A percentile compares a stretch with the other conserved stretches of the same genome.
These are phyloP conservation scores for Moesziomyces parantarcticus DNA, from an alignment of 1,284 basidiomycete species.

Conservation along the genomic window DNA sequence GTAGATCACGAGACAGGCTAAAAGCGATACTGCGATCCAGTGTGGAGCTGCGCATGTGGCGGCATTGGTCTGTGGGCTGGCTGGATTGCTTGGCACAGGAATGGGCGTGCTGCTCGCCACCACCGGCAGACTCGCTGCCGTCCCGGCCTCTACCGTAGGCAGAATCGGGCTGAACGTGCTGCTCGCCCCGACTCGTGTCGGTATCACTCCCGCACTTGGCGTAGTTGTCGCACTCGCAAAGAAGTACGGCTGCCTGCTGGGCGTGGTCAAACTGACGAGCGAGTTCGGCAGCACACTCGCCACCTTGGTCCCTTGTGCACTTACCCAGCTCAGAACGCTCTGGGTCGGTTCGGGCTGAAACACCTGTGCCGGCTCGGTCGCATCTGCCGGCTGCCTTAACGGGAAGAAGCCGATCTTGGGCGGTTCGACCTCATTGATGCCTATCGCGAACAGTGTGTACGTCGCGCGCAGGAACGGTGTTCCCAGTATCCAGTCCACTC, in stretches of 20 bases:
- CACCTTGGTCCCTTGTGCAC: slow-evolving; percentile 76
- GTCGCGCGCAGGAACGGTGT: slow-evolving; percentile 81
- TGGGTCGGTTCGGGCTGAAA: slow-evolving; percentile 32
- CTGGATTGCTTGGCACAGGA: slow-evolving; percentile 41
- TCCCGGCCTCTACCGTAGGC: slow-evolving; percentile 3
- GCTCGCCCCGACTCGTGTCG: slow-evolving; percentile 18
- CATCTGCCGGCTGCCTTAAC: slow-evolving; percentile 61
- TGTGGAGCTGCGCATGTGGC: neutral
- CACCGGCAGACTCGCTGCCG: slow-evolving; percentile 17
- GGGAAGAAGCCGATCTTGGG: slow-evolving; percentile 51
- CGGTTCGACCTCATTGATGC: slow-evolving; percentile 34
- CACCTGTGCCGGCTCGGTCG: slow-evolving; percentile 60
- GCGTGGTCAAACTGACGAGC: slow-evolving; percentile 76
- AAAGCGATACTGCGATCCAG: neutral
- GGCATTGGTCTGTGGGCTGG: neutral
- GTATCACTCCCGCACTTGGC: slow-evolving; percentile 17
- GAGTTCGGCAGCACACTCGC: slow-evolving; percentile 81
- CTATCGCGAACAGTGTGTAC: slow-evolving; percentile 79
- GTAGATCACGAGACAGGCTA: neutral
- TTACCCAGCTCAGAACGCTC: slow-evolving; percentile 73
- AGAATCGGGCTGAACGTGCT: slow-evolving; percentile 17
- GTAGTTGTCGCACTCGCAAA: slow-evolving; percentile 73
- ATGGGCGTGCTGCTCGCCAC: slow-evolving; percentile 28
- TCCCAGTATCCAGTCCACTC: slow-evolving; percentile 90
- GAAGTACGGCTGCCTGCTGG: slow-evolving; percentile 76